Conservation (phyloP, 2,329 filamentous ascomycete species). For the Arthroderma sp. region DNA sequence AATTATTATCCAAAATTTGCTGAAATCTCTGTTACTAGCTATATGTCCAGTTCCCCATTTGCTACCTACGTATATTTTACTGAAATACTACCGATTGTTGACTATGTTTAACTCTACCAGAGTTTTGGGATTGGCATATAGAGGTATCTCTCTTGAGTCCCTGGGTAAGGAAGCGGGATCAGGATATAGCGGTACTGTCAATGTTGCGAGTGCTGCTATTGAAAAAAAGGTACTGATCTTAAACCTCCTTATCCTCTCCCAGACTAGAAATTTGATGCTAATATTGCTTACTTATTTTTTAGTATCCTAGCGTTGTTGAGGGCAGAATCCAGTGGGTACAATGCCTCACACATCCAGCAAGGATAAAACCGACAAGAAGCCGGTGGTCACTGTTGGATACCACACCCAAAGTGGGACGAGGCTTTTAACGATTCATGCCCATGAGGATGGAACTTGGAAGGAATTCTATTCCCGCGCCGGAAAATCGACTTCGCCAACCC, state of each 20-base stretch:
- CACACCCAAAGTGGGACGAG: background rate
- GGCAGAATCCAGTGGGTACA: background rate
- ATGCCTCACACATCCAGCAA: background rate
- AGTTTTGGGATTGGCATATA: background rate
- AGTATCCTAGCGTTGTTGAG: background rate
- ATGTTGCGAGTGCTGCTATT: background rate
- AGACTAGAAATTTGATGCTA: background rate
- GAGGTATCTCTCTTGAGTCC: background rate
- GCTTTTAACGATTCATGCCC: background rate
- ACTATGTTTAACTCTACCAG: background rate
- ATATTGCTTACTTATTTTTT: background rate
- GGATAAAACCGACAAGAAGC: background rate
- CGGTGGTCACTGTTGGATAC: background rate
- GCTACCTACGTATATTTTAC: too few species aligned
- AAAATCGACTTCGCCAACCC: background rate
- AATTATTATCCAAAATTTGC: too few species aligned
- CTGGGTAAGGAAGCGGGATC: background rate
- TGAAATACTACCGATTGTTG: background rate
- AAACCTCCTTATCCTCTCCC: too few species aligned
- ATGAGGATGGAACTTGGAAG: constrained; percentile 2
- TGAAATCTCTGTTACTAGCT: too few species aligned
- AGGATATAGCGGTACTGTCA: background rate
- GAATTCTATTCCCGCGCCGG: background rate
- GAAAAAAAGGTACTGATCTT: background rate
- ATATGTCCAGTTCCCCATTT: too few species aligned